A percentile compares a stretch with the other conserved stretches of the same genome.
Evolutionary conservation across 768 basidiomycete species (phyloP).

Genomic region (Leccinum variicolor): DNA sequence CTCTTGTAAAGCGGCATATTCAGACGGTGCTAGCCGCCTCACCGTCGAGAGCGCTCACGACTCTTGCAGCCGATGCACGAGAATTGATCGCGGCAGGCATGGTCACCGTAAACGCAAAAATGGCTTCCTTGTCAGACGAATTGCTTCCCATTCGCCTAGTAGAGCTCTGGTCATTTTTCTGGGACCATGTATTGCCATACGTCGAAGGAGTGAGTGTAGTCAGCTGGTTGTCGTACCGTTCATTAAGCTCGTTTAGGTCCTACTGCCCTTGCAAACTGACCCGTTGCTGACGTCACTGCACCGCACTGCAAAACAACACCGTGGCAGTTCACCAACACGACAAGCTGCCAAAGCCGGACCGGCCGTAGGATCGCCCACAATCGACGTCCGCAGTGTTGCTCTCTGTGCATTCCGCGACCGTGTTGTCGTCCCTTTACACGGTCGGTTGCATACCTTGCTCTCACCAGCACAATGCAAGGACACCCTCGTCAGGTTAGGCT

Average conservation of each 20-base stretch:
- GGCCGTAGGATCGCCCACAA: slow-evolving; percentile 39
- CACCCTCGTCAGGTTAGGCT: slow-evolving; percentile 48
- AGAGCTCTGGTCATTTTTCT: slow-evolving; percentile 92
- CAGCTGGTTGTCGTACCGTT: background rate
- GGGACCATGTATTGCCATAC: slow-evolving; percentile 84
- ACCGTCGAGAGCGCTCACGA: slow-evolving; percentile 69
- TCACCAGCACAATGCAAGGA: slow-evolving; percentile 54
- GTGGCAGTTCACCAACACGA: slow-evolving; percentile 48
- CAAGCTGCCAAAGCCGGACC: slow-evolving; percentile 43
- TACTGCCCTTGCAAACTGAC: slow-evolving; percentile 61
- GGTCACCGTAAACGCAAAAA: slow-evolving; percentile 87
- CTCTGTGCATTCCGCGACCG: slow-evolving; percentile 77
- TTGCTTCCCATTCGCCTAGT: slow-evolving; percentile 74
- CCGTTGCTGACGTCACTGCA: slow-evolving; percentile 65
- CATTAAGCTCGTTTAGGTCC: slow-evolving; percentile 38
- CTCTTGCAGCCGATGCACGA: slow-evolving; percentile 73
- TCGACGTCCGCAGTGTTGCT: slow-evolving; percentile 81
- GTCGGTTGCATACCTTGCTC: slow-evolving; percentile 54
- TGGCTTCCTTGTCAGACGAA: slow-evolving; percentile 73
- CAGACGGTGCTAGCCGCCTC: slow-evolving; percentile 66
- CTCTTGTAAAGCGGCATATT: slow-evolving; percentile 77
- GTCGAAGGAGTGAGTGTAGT: slow-evolving; percentile 69
- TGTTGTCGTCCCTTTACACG: slow-evolving; percentile 64
- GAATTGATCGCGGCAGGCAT: slow-evolving; percentile 87
- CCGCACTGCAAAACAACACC: slow-evolving; percentile 56